phyloP scores from a whole-genome alignment of 1,284 basidiomycete species.

The Xerocomus minutiporus region DNA sequence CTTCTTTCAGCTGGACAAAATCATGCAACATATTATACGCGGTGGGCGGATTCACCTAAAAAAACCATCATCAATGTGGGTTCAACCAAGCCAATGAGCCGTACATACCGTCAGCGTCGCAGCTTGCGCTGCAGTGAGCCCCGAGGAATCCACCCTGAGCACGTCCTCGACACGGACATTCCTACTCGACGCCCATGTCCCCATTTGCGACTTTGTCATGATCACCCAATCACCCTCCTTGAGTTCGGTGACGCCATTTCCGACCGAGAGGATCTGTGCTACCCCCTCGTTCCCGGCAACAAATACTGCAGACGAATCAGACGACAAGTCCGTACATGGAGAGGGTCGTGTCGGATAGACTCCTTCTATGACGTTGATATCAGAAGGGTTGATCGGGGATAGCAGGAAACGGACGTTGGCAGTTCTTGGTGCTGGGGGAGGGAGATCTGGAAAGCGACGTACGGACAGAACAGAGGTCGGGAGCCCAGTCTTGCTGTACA shows the following conservation, averaged over 20 bases:
- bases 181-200: constrained; percentile 71
- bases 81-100: neutral
- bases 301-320: constrained; percentile 41
- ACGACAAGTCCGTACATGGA: constrained; percentile 36
- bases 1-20: constrained; percentile 57
- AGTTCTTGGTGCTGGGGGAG: constrained; percentile 49
- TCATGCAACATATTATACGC: constrained; percentile 77
- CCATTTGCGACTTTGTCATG: constrained; percentile 61
- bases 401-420: constrained; percentile 68
- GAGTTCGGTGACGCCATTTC: constrained; percentile 47
- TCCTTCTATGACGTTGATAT: constrained; percentile 78
- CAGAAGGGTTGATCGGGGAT: constrained; percentile 78
- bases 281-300: constrained; percentile 80
- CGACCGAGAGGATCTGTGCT: constrained; percentile 61
- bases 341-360: constrained; percentile 69
- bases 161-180: constrained; percentile 56
- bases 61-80: neutral
- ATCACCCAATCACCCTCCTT: constrained; percentile 70
- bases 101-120: constrained; percentile 63
- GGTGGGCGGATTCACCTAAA: constrained; percentile 78
- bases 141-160: constrained; percentile 51
- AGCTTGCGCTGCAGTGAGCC: constrained; percentile 57
- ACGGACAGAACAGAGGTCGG: constrained; percentile 56
- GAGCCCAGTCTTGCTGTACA: constrained; percentile 58
- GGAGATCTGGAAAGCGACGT: constrained; percentile 49